A percentile compares a stretch with the other conserved stretches of the same genome.
Evolutionary conservation across 441 rosid genomes (phyloP).

Genomic region (Syzygium malaccense): DNA sequence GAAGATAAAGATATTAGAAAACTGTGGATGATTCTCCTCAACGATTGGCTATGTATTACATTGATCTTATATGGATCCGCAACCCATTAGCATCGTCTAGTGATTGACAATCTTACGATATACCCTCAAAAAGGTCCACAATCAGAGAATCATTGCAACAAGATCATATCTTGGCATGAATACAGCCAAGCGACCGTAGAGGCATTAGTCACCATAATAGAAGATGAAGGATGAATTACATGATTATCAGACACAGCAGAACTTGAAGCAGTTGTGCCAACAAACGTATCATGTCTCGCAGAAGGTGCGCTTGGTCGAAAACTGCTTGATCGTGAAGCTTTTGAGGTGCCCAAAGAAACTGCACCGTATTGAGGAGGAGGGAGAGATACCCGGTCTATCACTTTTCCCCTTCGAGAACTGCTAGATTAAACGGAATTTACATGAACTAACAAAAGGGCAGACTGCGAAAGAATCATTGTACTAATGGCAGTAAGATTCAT

Average conservation of each 20-base stretch:
- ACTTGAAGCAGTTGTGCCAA: slow-evolving; percentile 5
- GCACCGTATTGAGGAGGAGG: slow-evolving; percentile 18
- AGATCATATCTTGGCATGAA: background rate
- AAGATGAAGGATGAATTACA: background rate
- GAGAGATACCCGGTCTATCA: slow-evolving; percentile 9
- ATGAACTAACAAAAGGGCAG: background rate
- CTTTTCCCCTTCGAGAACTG: slow-evolving; percentile 12
- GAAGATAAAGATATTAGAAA: background rate
- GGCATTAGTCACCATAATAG: background rate
- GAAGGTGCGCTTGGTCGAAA: slow-evolving; percentile 12
- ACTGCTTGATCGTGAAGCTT: background rate
- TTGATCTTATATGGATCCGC: background rate
- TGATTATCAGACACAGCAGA: slow-evolving; percentile 8
- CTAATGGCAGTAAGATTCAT: background rate
- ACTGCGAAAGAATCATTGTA: background rate
- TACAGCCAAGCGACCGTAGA: background rate
- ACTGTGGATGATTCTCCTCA: background rate
- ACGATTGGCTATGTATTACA: background rate
- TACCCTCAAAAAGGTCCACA: background rate
- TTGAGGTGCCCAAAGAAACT: background rate
- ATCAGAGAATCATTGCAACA: background rate
- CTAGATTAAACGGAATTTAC: background rate
- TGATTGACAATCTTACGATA: background rate
- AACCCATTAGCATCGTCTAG: background rate
- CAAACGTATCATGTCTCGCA: background rate